Evolutionary conservation across 2,329 filamentous ascomycete genomes (phyloP), one percentile per base, ranked within the genome.

Genomic region (Aspergillus pseudonomiae): DNA sequence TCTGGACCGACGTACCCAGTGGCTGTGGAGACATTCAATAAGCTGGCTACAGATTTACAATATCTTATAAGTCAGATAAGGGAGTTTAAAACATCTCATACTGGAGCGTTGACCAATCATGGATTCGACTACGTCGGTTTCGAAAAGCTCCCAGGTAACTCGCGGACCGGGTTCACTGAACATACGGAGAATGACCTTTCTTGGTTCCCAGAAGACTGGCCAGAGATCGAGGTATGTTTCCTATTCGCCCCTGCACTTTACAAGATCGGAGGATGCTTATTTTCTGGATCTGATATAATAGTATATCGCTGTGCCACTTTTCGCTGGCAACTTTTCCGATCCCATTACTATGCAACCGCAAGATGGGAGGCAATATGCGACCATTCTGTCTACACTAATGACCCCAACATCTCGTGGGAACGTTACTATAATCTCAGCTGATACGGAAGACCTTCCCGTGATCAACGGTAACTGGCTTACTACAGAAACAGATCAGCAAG

Each of bases 401-500:
- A 67, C 81, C 0, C 79, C 81, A 4, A 71, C 79, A 0, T 84
- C 81, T 1, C 79, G 80, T 0, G 83, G 83, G 9, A 83, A 77
- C 65, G 73, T 85, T 5, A 81, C 78, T 0, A 77, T 85, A 36
- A 60, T 53, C 11, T 75, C 74, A 2, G 60, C 54, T 3, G 64
- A 75, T 53, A 74, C 67, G 21, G 64, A 68, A 0, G 76, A 79
- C 24, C 68, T 70, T 1, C 83, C 84, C 0, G 67, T 80, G 14
- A 80, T 85, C 63, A 75, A 84, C 64, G 80, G 81, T 1, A 81
- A 81, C 65, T 86, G 79, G 76, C 72, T 86, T 1, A 73, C 72
- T 2, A 74, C 79, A 11, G 75, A 77, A 10, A 72, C 76, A 1
- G 84, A 86, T 46, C 67, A 77, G 28, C 79, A 83, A 16, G 70